Percentiles rank a stretch among this genome's conserved stretches.
phyloP scores from a whole-genome alignment of 2,329 filamentous ascomycete genomes.

The Anisogramma anomala region DNA sequence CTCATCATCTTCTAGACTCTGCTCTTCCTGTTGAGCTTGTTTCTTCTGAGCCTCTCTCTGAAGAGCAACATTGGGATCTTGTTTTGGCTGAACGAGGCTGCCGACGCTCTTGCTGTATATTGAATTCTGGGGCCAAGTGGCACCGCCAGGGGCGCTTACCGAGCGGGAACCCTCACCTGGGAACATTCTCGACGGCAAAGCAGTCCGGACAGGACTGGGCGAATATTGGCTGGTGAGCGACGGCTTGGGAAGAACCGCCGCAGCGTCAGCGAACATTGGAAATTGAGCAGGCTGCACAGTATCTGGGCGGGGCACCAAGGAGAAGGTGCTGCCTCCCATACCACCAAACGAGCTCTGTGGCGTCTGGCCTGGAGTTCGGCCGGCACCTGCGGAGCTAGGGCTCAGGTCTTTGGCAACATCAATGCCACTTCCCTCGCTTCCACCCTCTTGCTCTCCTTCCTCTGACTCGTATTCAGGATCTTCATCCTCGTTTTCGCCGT shows the following conservation, averaged over 20 bases:
- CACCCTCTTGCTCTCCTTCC: constrained; percentile 35
- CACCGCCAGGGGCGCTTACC: constrained; percentile 45
- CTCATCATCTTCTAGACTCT: constrained; percentile 53
- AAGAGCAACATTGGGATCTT: constrained; percentile 38
- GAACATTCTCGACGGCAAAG: constrained; percentile 39
- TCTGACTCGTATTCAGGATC: constrained; percentile 34
- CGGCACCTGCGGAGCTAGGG: constrained; percentile 33
- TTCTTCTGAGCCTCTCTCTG: constrained; percentile 41
- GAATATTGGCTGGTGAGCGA: constrained; percentile 53
- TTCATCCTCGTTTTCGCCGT: constrained; percentile 29
- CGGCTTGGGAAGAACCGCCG: constrained; percentile 43
- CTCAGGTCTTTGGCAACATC: constrained; percentile 55
- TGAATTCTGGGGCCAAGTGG: constrained; percentile 20
- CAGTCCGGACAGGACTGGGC: constrained; percentile 56
- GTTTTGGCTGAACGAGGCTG: constrained; percentile 27
- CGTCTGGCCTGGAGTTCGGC: constrained; percentile 39
- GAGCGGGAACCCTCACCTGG: constrained; percentile 42
- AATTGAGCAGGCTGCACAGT: constrained; percentile 29
- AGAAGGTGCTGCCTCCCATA: constrained; percentile 33
- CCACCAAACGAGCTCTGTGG: constrained; percentile 49
- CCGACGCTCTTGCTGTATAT: constrained; percentile 27
- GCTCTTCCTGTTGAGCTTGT: constrained; percentile 45
- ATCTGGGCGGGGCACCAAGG: constrained; percentile 34
- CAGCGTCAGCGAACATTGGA: constrained; percentile 43
- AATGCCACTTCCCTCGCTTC: constrained; percentile 47